phyloP scores from a whole-genome alignment of 129 eudicot genomes.

The Helianthus tuberosus region DNA sequence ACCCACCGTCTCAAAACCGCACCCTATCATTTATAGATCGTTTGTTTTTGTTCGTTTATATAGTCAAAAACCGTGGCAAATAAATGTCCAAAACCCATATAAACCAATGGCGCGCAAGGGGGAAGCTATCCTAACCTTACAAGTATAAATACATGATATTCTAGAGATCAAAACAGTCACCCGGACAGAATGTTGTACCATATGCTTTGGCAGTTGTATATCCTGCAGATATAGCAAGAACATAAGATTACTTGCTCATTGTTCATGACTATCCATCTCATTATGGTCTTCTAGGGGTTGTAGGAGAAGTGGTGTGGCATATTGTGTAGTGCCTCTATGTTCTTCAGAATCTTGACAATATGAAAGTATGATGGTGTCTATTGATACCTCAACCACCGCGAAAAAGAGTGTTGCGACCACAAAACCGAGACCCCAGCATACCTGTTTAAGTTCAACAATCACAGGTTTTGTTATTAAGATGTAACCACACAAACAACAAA shows the following conservation, averaged over 20 bases:
- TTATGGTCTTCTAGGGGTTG: conserved; percentile 65
- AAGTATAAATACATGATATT: conserved; percentile 26
- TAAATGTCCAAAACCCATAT: too few relatives aligned
- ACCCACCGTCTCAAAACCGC: too few relatives aligned
- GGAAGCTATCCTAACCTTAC: conserved; percentile 1
- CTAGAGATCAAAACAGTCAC: conserved; percentile 6
- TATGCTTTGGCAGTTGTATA: conserved; percentile 20
- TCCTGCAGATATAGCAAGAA: background rate
- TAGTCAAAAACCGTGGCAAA: too few relatives aligned
- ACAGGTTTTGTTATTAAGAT: conserved; percentile 2
- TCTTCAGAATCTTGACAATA: conserved; percentile 92
- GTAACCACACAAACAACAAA: background rate
- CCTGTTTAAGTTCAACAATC: conserved; percentile 48
- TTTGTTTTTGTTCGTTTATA: too few relatives aligned
- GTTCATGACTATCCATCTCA: conserved; percentile 72
- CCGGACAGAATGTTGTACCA: background rate
- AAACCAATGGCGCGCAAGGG: background rate
- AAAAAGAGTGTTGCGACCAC: conserved; percentile 86
- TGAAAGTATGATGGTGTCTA: conserved; percentile 88
- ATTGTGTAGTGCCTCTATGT: conserved; percentile 88
- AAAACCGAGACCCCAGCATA: conserved; percentile 84
- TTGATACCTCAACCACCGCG: conserved; percentile 87
- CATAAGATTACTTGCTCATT: conserved; percentile 35
- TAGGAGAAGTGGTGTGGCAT: conserved; percentile 82
- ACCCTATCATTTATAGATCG: too few relatives aligned